Base-by-base conservation (phyloP, 2,329 filamentous ascomycete genomes). In the Macrophomina tecta region DNA sequence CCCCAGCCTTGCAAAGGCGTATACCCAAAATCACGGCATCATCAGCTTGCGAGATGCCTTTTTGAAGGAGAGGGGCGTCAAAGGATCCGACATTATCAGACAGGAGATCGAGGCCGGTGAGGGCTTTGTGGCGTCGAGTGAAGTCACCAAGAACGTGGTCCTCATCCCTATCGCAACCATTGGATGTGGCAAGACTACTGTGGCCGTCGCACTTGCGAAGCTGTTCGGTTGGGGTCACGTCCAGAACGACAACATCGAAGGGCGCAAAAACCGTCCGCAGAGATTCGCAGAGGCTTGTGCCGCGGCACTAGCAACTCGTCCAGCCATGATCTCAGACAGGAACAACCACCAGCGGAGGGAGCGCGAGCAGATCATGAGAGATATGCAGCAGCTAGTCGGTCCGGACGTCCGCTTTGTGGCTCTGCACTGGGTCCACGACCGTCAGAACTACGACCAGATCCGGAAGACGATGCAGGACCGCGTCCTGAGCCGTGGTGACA, bases 221-320 rank as follows among this genome's bases (percentile, higher is more conserved):
- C 85, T 99, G 0, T 97, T 98, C 71, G 88, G 85, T 65, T 98
- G 94, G 91, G 94, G 93, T 16, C 93, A 97, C 76, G 84, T 97
- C 58, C 95, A 99, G 76, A 99, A 99, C 76, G 95, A 99, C 81
- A 97, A 99, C 75, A 95, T 99, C 68, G 88, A 89, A 63, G 92
- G 89, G 69, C 90, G 91, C 76, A 85, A 83, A 71, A 86, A 86
- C 65, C 91, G 94, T 42, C 91, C 93, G 3, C 87, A 90, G 69
- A 86, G 88, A 64, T 98, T 99, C 76, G 91, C 90, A 0, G 85
- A 88, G 61, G 87, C 87, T 42, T 84, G 96, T 46, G 84, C 90
- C 62, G 85, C 89, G 30, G 79, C 87, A 64, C 84, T 97, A 38
- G 81, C 86, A 28, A 82, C 85, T 0, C 83, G 89, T 53, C 85